Conservation (phyloP, 2,329 filamentous ascomycete species). For the Nannizziopsis barbatae region DNA sequence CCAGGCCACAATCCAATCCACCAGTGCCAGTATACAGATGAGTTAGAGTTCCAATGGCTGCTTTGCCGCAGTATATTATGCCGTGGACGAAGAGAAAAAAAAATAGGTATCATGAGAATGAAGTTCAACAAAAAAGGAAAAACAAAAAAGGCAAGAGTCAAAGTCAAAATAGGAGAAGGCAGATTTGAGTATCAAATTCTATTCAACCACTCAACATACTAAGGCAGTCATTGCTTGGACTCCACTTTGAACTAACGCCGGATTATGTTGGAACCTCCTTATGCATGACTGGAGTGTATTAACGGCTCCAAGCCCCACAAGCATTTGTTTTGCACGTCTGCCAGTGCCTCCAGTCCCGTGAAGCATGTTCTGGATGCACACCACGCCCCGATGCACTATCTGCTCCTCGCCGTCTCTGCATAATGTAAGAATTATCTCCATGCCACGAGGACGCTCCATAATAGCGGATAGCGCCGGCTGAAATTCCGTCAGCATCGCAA, state of each 20-base stretch:
- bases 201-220: slow-evolving; percentile 13
- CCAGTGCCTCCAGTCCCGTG: slow-evolving; percentile 56
- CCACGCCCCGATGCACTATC: slow-evolving; percentile 55
- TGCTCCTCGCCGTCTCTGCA: slow-evolving; percentile 56
- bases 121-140: background rate
- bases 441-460: slow-evolving; percentile 57
- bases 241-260: slow-evolving; percentile 59
- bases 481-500: slow-evolving; percentile 73
- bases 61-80: slow-evolving; percentile 1
- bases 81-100: background rate
- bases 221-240: slow-evolving; percentile 58
- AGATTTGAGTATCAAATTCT: background rate
- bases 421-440: slow-evolving; percentile 67
- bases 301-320: slow-evolving; percentile 53
- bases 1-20: background rate
- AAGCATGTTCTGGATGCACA: slow-evolving; percentile 63
- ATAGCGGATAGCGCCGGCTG: slow-evolving; percentile 63
- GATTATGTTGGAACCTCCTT: slow-evolving; percentile 51
- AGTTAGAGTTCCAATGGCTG: background rate
- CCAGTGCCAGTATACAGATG: no score
- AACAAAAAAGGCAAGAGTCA: background rate
- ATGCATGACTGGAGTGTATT: slow-evolving; percentile 59
- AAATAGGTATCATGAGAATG: background rate
- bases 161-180: background rate
- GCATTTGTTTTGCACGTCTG: slow-evolving; percentile 46